Evolutionary conservation across 768 basidiomycete genomes (phyloP).

Genomic region (Xerocomus brunneocitrinus): DNA sequence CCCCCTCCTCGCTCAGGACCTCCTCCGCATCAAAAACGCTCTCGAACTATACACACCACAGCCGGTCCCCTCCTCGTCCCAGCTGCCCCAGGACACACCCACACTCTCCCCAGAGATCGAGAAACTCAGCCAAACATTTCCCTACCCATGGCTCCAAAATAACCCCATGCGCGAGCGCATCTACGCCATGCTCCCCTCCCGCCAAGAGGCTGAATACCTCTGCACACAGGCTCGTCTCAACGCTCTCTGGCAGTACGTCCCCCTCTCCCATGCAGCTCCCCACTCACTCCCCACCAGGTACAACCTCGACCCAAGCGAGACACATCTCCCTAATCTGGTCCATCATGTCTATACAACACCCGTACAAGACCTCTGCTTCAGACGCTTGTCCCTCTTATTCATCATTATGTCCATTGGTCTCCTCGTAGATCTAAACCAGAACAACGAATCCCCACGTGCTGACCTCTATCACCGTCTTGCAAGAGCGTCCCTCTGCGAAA

Average conservation of each 20-base stretch:
- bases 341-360: constrained; percentile 63
- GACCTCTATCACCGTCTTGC: constrained; percentile 66
- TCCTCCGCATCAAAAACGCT: constrained; percentile 60
- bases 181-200: constrained; percentile 56
- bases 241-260: constrained; percentile 68
- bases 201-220: constrained; percentile 52
- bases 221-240: constrained; percentile 63
- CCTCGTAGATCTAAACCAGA: constrained; percentile 57
- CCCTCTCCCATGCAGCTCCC: neutral
- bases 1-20: constrained; percentile 54
- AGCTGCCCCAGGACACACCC: constrained; percentile 8
- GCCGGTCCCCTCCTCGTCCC: constrained; percentile 13
- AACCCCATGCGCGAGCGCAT: constrained; percentile 60
- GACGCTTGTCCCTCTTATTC: constrained; percentile 61
- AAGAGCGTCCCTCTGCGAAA: constrained; percentile 64
- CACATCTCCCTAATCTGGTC: constrained; percentile 63
- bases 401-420: constrained; percentile 73
- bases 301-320: constrained; percentile 66
- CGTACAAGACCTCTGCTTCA: constrained; percentile 57
- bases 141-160: constrained; percentile 64
- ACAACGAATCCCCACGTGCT: constrained; percentile 51
- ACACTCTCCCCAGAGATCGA: constrained; percentile 32
- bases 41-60: constrained; percentile 54
- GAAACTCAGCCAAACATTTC: constrained; percentile 61
- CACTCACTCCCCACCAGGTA: constrained; percentile 38